Evolutionary conservation across 306 rosid genomes (phyloP).

Genomic region (Dryas octopetala): DNA sequence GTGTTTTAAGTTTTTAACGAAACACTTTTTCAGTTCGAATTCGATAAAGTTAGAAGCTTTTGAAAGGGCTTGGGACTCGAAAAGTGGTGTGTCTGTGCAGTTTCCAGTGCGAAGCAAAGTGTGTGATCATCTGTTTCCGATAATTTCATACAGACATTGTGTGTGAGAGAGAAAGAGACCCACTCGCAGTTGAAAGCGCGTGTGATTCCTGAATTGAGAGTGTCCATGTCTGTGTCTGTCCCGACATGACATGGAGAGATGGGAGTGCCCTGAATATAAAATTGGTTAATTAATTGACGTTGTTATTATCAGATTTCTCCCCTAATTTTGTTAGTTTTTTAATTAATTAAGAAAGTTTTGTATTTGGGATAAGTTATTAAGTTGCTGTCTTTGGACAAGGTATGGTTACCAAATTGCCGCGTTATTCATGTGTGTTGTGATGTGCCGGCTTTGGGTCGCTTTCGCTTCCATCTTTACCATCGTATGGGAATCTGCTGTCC

Average conservation of each 20-base stretch:
- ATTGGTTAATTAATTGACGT: neutral
- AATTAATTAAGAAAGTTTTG: too few species aligned
- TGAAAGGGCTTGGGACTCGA: too few species aligned
- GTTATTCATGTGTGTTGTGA: slow-evolving; percentile 11
- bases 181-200: slow-evolving; percentile 45
- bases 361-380: neutral
- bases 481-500: slow-evolving; percentile 7
- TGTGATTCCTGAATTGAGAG: neutral
- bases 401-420: neutral
- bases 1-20: too few species aligned
- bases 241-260: neutral
- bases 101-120: too few species aligned
- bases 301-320: too few species aligned
- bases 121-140: too few species aligned
- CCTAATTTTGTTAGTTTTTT: too few species aligned
- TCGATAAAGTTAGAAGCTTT: too few species aligned
- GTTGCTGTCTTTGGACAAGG: slow-evolving; percentile 11
- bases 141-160: too few species aligned
- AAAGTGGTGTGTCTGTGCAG: too few species aligned
- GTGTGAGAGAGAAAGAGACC: slow-evolving; percentile 12
- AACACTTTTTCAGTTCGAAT: too few species aligned
- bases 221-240: slow-evolving; percentile 11
- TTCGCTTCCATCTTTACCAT: neutral
- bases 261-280: neutral
- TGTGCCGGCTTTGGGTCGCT: slow-evolving; percentile 24